These are phyloP conservation scores for Debaryomyces prosopidis DNA, from an alignment of 805 yeast genomes.

Conservation along the genomic window DNA sequence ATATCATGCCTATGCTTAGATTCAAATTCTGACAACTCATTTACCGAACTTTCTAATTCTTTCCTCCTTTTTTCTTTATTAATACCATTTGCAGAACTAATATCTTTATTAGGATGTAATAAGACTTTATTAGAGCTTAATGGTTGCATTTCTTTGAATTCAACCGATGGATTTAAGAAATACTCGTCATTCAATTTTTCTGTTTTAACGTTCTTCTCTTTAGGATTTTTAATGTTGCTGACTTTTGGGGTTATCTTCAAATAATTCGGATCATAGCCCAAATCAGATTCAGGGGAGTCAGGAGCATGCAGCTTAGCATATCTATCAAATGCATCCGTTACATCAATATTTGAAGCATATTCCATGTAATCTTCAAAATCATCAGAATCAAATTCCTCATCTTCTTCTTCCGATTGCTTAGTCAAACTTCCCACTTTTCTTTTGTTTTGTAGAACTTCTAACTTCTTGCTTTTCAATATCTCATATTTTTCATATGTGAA, in stretches of 20 bases:
- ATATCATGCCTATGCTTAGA: conserved; percentile 15
- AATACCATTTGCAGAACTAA: conserved; percentile 12
- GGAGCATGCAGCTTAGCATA: conserved; percentile 7
- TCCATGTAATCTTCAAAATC: conserved; percentile 25
- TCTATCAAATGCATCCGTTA: conserved; percentile 18
- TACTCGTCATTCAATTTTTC: neutral
- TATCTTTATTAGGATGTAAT: conserved; percentile 9
- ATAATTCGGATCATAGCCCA: conserved; percentile 1
- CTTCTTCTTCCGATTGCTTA: neutral
- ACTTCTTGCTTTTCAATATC: conserved; percentile 1
- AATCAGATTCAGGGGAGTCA: conserved; percentile 6
- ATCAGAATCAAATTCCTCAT: conserved; percentile 4
- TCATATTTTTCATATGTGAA: conserved; percentile 23
- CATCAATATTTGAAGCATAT: conserved; percentile 23
- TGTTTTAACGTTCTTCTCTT: neutral
- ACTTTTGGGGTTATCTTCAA: conserved; percentile 5
- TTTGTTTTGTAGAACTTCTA: neutral
- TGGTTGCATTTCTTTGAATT: neutral
- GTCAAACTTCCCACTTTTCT: neutral
- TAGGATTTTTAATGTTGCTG: conserved; percentile 9
- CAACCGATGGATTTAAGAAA: neutral
- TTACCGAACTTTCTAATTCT: conserved; percentile 14
- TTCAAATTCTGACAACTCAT: conserved; percentile 19
- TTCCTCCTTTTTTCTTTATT: conserved; percentile 23
- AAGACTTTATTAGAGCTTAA: conserved; percentile 1